These are phyloP conservation scores for Aspergillus aculeatinus DNA, from an alignment of 2,329 filamentous ascomycete species.

Conservation along the genomic window DNA sequence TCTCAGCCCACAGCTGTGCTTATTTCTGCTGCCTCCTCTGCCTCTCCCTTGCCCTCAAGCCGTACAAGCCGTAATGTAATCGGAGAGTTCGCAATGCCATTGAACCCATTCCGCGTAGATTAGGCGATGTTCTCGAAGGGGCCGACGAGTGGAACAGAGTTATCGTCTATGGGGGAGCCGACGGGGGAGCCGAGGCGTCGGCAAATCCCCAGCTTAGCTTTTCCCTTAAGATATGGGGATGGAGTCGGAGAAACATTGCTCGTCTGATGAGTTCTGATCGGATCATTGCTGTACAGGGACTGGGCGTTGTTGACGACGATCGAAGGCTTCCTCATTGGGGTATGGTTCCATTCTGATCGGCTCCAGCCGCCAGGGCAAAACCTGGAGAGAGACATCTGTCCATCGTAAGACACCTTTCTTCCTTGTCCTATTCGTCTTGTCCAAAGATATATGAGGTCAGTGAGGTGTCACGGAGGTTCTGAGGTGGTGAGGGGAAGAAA, in stretches of 20 bases:
- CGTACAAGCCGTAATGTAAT: neutral
- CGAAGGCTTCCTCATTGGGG: neutral
- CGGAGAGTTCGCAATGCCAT: neutral
- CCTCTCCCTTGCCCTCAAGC: neutral
- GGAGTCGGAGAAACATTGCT: neutral
- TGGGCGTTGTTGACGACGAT: constrained; percentile 18
- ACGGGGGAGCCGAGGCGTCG: neutral
- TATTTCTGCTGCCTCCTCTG: neutral
- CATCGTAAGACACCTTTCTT: neutral
- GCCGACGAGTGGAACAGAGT: neutral
- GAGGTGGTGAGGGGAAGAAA: neutral
- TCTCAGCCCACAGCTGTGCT: neutral
- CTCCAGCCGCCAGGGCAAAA: neutral
- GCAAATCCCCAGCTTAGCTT: neutral
- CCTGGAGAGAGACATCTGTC: neutral
- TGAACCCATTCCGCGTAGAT: constrained; percentile 78
- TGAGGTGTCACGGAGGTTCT: neutral
- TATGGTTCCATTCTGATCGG: neutral
- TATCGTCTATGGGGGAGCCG: neutral
- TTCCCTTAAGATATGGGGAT: neutral
- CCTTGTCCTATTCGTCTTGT: neutral
- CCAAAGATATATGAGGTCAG: neutral
- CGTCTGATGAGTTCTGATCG: neutral
- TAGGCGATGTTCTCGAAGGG: constrained; percentile 64
- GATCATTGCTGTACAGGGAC: neutral